Conservation (phyloP, 495 filamentous ascomycete species). For the Acidiella bohemica region DNA sequence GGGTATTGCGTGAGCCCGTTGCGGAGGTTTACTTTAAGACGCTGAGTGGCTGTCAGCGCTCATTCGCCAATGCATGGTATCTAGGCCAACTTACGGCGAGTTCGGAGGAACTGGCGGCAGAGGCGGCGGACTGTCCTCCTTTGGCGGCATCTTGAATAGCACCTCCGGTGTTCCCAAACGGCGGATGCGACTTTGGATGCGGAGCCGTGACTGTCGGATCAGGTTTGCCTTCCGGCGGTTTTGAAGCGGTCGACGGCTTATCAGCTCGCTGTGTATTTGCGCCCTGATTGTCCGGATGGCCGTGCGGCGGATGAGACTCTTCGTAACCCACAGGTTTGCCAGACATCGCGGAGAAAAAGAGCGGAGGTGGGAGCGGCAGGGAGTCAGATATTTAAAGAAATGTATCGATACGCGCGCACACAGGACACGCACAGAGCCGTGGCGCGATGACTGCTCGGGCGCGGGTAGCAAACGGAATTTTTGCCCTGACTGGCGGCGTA, state of each 20-base stretch:
- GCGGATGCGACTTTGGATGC: constrained; percentile 2
- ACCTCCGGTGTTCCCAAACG: constrained; percentile 9
- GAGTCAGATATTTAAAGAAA: not conserved
- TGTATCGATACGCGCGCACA: not conserved
- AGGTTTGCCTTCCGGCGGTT: constrained; percentile 26
- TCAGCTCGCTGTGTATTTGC: constrained; percentile 15
- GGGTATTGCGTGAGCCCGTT: constrained; percentile 59
- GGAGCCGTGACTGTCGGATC: constrained; percentile 22
- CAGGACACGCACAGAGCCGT: not conserved
- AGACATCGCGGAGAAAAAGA: constrained; percentile 13
- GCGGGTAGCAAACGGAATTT: no score
- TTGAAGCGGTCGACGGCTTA: constrained; percentile 23
- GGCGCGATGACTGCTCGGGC: not conserved
- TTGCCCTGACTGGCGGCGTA: no score
- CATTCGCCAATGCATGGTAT: no score
- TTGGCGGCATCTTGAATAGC: constrained; percentile 23
- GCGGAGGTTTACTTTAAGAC: constrained; percentile 71
- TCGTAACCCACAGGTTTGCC: constrained; percentile 14
- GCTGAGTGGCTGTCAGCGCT: no score
- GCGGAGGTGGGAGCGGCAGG: no score
- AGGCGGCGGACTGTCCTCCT: constrained; percentile 31
- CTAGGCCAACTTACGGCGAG: not conserved
- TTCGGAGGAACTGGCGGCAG: constrained; percentile 32
- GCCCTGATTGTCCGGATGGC: constrained; percentile 16
- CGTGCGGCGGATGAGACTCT: constrained; percentile 18